Base-by-base conservation (phyloP, 2,329 filamentous ascomycete species). In the Cytospora piceae region DNA sequence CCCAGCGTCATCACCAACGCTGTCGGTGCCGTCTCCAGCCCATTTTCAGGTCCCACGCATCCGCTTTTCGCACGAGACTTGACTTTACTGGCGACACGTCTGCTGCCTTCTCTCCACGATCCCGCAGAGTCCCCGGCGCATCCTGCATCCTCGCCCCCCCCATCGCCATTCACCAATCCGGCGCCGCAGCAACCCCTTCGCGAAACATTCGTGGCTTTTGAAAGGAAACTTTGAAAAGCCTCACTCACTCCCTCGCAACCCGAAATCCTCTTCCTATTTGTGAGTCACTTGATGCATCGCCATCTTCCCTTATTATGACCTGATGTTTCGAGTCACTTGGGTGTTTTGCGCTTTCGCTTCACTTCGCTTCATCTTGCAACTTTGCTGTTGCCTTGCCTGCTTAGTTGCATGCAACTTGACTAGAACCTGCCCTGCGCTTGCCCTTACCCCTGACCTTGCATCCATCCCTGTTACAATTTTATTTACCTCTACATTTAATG, bases 61-160 rank as follows among this genome's bases (percentile, higher is more conserved):
- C 56, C 65, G 59, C 67, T 68, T 63, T 68, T 51, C 57, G 56
- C 56, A 59, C 66, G 66, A 65, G 62, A 60, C 65, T 54, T 56
- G 54, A 57, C 58, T 59, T 69, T 59, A 69, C 69, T 68, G 70
- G 69, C 64, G 63, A 68, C 67, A 61, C 61, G 62, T 67, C 68
- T 66, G 66, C 68, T 69, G 64, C 66, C 22, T 61, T 66, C 68
- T 37, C 67, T 65, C 66, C 67, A 66, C 70, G 64, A 73, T 69
- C 71, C 70, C 71, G 69, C 70, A 70, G 67, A 66, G 67, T 63
- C 54, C 58, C 63, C 66, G 68, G 67, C 70, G 65, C 58, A 64
- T 65, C 67, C 71, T 71, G 71, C 70, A 71, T 61, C 68, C 71
- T 69, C 70, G 66, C 69, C 71, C 68, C 71, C 68, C 67, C 70